These are phyloP conservation scores for Baorangia bicolor DNA, from an alignment of 768 basidiomycete genomes.

Conservation along the genomic window DNA sequence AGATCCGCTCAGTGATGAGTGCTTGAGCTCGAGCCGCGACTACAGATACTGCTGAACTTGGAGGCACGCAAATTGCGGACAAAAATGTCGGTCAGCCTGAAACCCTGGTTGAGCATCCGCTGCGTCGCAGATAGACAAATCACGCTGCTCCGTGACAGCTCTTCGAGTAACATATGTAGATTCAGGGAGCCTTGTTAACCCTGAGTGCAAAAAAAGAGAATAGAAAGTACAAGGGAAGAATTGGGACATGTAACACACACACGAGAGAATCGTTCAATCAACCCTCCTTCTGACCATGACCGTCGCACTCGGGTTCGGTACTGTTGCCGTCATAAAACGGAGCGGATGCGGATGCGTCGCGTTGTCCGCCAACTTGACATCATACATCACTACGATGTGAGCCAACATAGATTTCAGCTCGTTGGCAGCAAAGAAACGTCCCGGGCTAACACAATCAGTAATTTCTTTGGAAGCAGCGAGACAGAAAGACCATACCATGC, in stretches of 20 bases:
- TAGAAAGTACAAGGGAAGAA: background rate
- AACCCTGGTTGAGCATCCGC: too few species aligned
- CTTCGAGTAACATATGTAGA: too few species aligned
- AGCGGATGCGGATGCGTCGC: background rate
- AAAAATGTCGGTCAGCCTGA: too few species aligned
- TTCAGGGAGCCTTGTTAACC: too few species aligned
- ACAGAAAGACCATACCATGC: background rate
- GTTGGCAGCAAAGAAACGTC: slow-evolving; percentile 11
- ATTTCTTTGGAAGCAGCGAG: background rate
- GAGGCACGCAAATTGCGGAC: too few species aligned
- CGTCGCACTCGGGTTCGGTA: background rate
- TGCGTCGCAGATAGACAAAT: too few species aligned
- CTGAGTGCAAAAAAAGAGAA: background rate
- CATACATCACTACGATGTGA: slow-evolving; percentile 7
- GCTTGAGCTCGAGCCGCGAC: too few species aligned
- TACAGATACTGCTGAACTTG: too few species aligned
- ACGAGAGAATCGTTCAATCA: too few species aligned
- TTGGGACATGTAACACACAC: background rate
- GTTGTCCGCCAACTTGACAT: background rate
- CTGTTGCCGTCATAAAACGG: too few species aligned
- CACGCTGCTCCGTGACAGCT: too few species aligned
- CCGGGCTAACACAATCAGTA: background rate
- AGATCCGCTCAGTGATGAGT: too few species aligned
- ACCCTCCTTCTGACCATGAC: background rate
- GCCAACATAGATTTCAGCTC: slow-evolving; percentile 17